Conservation (phyloP, 2,329 filamentous ascomycete species). For the Trichoderma sp. region DNA sequence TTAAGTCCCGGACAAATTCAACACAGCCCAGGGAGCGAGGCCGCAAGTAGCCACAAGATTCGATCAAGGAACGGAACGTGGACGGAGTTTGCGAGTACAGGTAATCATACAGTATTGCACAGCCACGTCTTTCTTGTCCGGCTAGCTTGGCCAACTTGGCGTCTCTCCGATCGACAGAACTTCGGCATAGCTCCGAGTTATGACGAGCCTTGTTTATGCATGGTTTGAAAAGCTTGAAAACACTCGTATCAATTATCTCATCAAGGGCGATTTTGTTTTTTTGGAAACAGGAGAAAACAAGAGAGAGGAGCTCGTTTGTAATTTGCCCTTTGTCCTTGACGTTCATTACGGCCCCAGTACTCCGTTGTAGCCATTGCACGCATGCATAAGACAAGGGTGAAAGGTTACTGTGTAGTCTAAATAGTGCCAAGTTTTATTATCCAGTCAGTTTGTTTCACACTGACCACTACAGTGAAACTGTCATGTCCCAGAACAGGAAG, state of each 20-base stretch:
- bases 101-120: background rate
- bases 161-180: background rate
- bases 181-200: background rate
- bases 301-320: background rate
- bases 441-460: background rate
- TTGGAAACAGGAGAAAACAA: background rate
- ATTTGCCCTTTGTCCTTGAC: background rate
- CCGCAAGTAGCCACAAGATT: background rate
- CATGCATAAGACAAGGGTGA: background rate
- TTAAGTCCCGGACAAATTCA: background rate
- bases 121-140: background rate
- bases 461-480: background rate
- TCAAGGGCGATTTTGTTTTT: background rate
- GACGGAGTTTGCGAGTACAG: background rate
- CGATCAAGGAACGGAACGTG: background rate
- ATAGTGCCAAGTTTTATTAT: background rate
- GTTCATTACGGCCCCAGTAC: background rate
- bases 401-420: background rate
- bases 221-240: background rate
- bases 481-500: background rate
- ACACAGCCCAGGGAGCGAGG: background rate
- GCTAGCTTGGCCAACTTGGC: background rate
- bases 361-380: background rate
- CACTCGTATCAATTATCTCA: background rate
- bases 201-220: conserved; percentile 8